Percentiles rank a stretch among this genome's conserved stretches.
These are phyloP conservation scores for Potentilla sterilis DNA, from an alignment of 306 rosid species.

Conservation along the genomic window DNA sequence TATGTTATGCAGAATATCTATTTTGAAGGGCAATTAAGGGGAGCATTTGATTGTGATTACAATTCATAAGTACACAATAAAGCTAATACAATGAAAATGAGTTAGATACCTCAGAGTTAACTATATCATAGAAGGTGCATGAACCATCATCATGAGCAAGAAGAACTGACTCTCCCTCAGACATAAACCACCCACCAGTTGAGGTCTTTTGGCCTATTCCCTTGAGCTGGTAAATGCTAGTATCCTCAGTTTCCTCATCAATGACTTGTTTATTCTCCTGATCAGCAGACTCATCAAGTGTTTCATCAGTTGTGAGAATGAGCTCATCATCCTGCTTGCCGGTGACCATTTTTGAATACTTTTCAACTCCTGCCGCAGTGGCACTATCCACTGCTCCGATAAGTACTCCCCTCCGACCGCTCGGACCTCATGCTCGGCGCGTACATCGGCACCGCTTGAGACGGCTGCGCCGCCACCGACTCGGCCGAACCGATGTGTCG, in stretches of 20 bases:
- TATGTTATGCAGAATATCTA: background rate
- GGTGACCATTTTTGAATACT: constrained; percentile 28
- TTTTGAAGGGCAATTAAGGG: background rate
- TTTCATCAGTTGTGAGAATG: constrained; percentile 61
- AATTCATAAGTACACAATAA: background rate
- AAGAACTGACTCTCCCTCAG: constrained; percentile 90
- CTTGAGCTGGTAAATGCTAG: constrained; percentile 50
- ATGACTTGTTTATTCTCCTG: constrained; percentile 53
- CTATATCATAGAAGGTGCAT: constrained; percentile 79
- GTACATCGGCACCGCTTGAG: no score
- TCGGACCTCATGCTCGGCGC: no score
- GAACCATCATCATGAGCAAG: constrained; percentile 89
- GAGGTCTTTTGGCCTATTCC: constrained; percentile 68
- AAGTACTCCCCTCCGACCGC: no score
- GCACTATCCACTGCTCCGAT: constrained; percentile 46
- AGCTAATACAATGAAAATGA: background rate
- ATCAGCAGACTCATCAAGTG: constrained; percentile 69
- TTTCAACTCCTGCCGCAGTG: constrained; percentile 26
- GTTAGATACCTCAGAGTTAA: constrained; percentile 71
- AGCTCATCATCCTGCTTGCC: constrained; percentile 44
- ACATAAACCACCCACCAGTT: constrained; percentile 79
- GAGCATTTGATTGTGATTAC: background rate
- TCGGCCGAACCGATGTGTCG: no score
- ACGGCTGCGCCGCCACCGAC: no score
- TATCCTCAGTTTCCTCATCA: constrained; percentile 64